phyloP scores from a whole-genome alignment of 306 rosid genomes.

The Acacia melanoxylon region DNA sequence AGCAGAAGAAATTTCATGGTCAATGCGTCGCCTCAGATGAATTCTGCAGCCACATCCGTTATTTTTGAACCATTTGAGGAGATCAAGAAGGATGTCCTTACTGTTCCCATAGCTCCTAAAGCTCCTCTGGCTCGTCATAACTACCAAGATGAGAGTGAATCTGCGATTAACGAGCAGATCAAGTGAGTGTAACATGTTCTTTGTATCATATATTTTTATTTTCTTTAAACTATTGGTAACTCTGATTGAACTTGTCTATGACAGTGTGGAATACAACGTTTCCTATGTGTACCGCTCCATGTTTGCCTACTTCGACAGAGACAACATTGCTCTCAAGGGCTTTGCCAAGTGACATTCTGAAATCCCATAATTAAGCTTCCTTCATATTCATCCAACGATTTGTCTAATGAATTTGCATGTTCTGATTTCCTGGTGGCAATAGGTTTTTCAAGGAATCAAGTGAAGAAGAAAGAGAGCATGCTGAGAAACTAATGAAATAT shows the following conservation, averaged over 20 bases:
- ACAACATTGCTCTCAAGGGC: slow-evolving; percentile 57
- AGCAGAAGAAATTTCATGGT: slow-evolving; percentile 28
- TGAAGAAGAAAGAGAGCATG: slow-evolving; percentile 65
- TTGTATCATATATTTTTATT: neutral
- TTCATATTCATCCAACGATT: neutral
- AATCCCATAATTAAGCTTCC: neutral
- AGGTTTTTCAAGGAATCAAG: slow-evolving; percentile 66
- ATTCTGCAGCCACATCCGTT: slow-evolving; percentile 26
- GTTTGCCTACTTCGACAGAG: slow-evolving; percentile 65
- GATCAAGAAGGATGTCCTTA: slow-evolving; percentile 37
- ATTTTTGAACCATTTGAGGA: slow-evolving; percentile 55
- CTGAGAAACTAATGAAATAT: slow-evolving; percentile 50
- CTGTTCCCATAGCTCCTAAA: slow-evolving; percentile 30
- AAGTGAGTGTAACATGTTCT: slow-evolving; percentile 23
- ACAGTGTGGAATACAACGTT: slow-evolving; percentile 61
- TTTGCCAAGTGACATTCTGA: slow-evolving; percentile 41
- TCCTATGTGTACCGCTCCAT: slow-evolving; percentile 61
- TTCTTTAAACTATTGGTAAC: neutral
- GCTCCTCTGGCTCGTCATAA: slow-evolving; percentile 55
- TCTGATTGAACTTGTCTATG: neutral
- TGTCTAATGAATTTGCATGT: neutral
- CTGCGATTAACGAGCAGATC: slow-evolving; percentile 51
- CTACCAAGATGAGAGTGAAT: slow-evolving; percentile 37
- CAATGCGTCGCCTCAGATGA: slow-evolving; percentile 17
- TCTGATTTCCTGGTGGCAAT: slow-evolving; percentile 4